Evolutionary conservation across 805 yeast species (phyloP).

Genomic region (Candida easanensis): DNA sequence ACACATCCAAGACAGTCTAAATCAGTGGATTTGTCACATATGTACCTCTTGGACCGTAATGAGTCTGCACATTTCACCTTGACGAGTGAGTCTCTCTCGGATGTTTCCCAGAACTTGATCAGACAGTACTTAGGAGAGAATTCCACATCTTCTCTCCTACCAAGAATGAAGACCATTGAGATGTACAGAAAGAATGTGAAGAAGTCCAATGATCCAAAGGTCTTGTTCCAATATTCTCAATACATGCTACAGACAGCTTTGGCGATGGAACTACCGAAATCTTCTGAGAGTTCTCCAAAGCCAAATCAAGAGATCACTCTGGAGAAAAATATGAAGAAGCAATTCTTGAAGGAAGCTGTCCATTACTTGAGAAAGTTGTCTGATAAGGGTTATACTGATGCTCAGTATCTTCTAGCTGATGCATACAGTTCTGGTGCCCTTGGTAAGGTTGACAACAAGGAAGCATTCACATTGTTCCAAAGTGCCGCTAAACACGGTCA

Average conservation of each 20-base stretch:
- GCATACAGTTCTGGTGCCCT: slow-evolving; percentile 82
- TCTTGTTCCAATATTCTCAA: slow-evolving; percentile 89
- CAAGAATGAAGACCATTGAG: slow-evolving; percentile 81
- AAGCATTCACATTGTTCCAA: slow-evolving; percentile 74
- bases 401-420: slow-evolving; percentile 91
- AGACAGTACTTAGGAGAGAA: slow-evolving; percentile 53
- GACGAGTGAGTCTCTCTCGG: slow-evolving; percentile 43
- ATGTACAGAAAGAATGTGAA: slow-evolving; percentile 83
- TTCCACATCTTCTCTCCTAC: slow-evolving; percentile 48
- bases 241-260: slow-evolving; percentile 85
- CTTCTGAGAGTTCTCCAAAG: slow-evolving; percentile 14
- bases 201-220: slow-evolving; percentile 78
- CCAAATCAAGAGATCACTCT: slow-evolving; percentile 19
- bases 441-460: slow-evolving; percentile 74
- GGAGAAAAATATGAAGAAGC: slow-evolving; percentile 42
- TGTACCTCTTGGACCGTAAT: slow-evolving; percentile 33
- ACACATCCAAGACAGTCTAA: slow-evolving; percentile 28
- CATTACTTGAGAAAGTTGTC: slow-evolving; percentile 65
- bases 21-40: slow-evolving; percentile 41
- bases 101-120: slow-evolving; percentile 49
- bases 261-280: slow-evolving; percentile 39
- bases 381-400: slow-evolving; percentile 81
- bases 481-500: slow-evolving; percentile 94
- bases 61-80: slow-evolving; percentile 35
- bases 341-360: slow-evolving; percentile 74